These are phyloP conservation scores for Tulasnella calospora DNA, from an alignment of 768 basidiomycete genomes.

Conservation along the genomic window DNA sequence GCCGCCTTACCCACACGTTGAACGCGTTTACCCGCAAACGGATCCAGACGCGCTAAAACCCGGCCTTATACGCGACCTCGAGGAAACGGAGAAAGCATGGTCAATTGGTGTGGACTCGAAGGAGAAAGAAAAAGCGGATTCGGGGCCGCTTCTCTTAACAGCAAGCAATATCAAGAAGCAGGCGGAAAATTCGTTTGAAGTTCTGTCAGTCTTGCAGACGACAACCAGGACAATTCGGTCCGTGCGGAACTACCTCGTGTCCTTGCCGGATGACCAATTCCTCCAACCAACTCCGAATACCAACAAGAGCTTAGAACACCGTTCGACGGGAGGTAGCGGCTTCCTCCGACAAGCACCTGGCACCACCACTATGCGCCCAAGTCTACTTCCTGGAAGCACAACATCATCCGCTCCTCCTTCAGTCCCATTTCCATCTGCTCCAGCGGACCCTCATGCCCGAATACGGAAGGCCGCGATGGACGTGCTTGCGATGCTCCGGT, in stretches of 20 bases:
- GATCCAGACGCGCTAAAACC: conserved; percentile 75
- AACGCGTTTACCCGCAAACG: conserved; percentile 56
- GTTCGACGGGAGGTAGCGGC: background rate
- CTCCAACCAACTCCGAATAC: background rate
- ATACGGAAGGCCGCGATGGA: conserved; percentile 78
- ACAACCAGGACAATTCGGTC: conserved; percentile 79
- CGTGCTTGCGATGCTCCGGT: conserved; percentile 71
- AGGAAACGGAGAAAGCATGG: conserved; percentile 61
- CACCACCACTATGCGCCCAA: background rate
- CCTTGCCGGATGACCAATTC: conserved; percentile 62
- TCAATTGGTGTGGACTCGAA: conserved; percentile 37
- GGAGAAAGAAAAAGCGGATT: background rate
- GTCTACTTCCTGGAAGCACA: background rate
- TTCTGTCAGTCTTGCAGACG: conserved; percentile 66
- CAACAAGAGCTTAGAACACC: background rate
- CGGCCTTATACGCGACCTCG: conserved; percentile 70
- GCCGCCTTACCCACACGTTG: conserved; percentile 15
- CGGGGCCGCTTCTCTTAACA: conserved; percentile 1
- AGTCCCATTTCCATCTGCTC: conserved; percentile 33
- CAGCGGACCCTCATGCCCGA: conserved; percentile 56
- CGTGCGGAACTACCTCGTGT: conserved; percentile 76
- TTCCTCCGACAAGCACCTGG: background rate
- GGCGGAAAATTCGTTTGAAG: conserved; percentile 42
- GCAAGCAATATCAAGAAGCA: conserved; percentile 11
- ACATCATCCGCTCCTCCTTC: conserved; percentile 14